phyloP scores from a whole-genome alignment of 2,329 filamentous ascomycete genomes.

The Xylariaceae sp. region DNA sequence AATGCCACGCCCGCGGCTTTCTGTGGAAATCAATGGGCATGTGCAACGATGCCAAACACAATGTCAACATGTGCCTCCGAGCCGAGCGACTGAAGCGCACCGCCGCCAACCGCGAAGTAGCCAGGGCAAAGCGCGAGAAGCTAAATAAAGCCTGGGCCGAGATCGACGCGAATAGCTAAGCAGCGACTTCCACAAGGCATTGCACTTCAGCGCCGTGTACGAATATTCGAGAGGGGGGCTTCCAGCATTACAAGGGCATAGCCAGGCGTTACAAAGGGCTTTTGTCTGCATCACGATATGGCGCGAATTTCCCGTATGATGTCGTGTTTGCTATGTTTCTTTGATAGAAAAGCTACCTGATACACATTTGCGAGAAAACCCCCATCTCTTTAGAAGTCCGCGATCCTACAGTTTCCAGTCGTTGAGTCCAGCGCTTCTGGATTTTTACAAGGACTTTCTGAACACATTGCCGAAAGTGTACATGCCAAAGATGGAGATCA shows the following conservation, averaged over 20 bases:
- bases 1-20: conserved; percentile 91
- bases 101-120: conserved; percentile 66
- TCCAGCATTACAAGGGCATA: conserved; percentile 6
- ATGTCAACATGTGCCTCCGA: conserved; percentile 81
- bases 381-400: too few species aligned
- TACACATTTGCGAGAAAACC: too few species aligned
- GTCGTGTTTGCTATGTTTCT: not conserved
- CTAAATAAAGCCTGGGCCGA: conserved; percentile 77
- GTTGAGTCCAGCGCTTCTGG: too few species aligned
- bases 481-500: conserved; percentile 75
- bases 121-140: conserved; percentile 66
- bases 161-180: conserved; percentile 64
- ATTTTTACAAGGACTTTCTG: conserved; percentile 36
- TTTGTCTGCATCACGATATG: not conserved
- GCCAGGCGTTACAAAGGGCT: conserved; percentile 16
- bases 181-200: not conserved
- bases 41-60: conserved; percentile 81
- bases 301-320: not conserved
- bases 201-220: conserved; percentile 4
- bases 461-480: conserved; percentile 74
- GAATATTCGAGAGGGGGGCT: not conserved
- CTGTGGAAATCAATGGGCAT: conserved; percentile 85
- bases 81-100: conserved; percentile 77
- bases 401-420: not conserved
- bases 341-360: too few species aligned